Conservation (phyloP, 495 filamentous ascomycete species). For the Penicillium desertorum region DNA sequence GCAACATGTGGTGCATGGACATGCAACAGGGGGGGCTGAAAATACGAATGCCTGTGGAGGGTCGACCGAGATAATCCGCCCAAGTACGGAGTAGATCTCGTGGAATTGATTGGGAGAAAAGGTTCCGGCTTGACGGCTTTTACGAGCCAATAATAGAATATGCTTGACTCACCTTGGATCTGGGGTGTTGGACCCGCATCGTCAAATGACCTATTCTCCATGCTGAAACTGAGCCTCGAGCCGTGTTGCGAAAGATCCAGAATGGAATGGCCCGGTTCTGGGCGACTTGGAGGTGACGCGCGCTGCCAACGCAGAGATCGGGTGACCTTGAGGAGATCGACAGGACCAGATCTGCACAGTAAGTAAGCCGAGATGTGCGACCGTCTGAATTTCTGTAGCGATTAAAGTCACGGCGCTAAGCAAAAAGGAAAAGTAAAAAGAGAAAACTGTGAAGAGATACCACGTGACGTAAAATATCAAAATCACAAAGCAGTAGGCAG, state of each 20-base stretch:
- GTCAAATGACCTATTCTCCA: conserved; percentile 31
- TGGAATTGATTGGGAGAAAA: conserved; percentile 14
- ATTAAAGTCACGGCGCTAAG: conserved; percentile 7
- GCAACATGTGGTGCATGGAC: conserved; percentile 16
- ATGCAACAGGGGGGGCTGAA: conserved; percentile 11
- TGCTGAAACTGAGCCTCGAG: conserved; percentile 16
- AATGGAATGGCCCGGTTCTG: conserved; percentile 5
- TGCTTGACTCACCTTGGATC: conserved; percentile 20
- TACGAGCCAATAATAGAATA: conserved; percentile 13
- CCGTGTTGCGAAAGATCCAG: conserved; percentile 8
- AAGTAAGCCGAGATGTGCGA: conserved; percentile 24
- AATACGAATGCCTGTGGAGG: conserved; percentile 12
- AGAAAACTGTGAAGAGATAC: background rate
- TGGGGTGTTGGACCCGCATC: conserved; percentile 28
- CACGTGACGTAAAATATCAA: conserved; percentile 4
- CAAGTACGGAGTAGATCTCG: conserved; percentile 11
- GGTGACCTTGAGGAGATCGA: conserved; percentile 42
- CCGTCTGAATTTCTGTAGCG: background rate
- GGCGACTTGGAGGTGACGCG: conserved; percentile 22
- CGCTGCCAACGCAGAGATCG: conserved; percentile 46
- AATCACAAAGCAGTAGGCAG: background rate
- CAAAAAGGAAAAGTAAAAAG: background rate
- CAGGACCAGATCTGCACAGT: conserved; percentile 31
- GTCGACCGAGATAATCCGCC: background rate
- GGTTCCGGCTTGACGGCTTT: conserved; percentile 3